Conservation (phyloP, 73 alveolate genomes). For the Tetrahymena thermophila region DNA sequence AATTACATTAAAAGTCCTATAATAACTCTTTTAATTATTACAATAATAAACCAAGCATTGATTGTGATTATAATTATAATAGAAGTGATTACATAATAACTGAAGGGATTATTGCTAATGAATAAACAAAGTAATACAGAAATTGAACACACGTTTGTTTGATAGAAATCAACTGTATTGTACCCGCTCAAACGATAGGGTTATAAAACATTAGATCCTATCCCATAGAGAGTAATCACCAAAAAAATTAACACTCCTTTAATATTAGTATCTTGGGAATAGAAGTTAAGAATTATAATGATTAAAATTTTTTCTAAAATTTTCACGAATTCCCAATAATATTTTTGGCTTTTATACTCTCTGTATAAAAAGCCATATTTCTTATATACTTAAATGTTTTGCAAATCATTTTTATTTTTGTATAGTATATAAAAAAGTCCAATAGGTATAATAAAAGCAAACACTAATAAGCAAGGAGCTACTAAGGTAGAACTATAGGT, state of each 20-base stretch:
- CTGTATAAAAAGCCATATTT: constrained; percentile 24
- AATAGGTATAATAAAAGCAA: constrained; percentile 1
- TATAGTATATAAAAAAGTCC: neutral
- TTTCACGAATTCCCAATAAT: constrained; percentile 27
- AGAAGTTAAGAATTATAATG: neutral
- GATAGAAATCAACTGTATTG: neutral
- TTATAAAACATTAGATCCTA: neutral
- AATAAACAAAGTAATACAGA: neutral
- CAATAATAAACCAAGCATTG: neutral
- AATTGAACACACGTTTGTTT: neutral
- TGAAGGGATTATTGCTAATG: neutral
- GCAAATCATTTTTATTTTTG: neutral
- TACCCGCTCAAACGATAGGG: neutral
- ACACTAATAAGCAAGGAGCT: constrained; percentile 8
- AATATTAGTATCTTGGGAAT: neutral
- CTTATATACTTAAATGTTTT: neutral
- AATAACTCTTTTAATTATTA: neutral
- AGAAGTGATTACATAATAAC: neutral
- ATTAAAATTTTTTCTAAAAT: constrained; percentile 6
- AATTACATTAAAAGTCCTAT: neutral
- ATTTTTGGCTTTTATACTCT: neutral
- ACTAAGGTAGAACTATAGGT: neutral
- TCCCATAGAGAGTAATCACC: neutral
- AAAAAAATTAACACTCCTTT: neutral
- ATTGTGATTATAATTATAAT: neutral